Conservation (phyloP, 169 alveolate species). For the Plasmodium vivax region DNA sequence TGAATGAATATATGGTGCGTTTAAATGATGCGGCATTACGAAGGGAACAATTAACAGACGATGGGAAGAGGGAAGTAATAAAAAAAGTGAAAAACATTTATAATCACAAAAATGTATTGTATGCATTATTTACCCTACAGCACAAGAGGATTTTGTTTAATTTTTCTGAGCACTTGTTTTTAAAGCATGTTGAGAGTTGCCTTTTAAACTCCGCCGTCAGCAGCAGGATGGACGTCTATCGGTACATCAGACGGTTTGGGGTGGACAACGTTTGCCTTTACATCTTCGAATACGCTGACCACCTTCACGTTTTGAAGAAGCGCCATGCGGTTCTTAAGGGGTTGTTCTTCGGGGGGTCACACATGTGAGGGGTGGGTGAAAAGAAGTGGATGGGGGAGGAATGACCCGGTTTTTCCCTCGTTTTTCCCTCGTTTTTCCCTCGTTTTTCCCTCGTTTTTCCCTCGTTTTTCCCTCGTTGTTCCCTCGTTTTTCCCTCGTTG, state of each 20-base stretch:
- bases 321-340: constrained; percentile 15
- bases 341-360: neutral
- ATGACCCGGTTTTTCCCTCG: no score
- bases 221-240: constrained; percentile 17
- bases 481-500: no score
- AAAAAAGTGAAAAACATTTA: constrained; percentile 17
- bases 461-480: no score
- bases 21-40: neutral
- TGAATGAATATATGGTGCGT: constrained; percentile 12
- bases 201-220: constrained; percentile 23
- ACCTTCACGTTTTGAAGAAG: constrained; percentile 17
- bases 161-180: constrained; percentile 10
- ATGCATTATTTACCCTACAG: constrained; percentile 41
- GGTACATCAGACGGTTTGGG: constrained; percentile 29
- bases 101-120: constrained; percentile 39
- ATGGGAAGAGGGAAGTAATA: neutral
- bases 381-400: no score
- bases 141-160: constrained; percentile 40
- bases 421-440: no score
- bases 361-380: neutral
- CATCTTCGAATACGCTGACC: constrained; percentile 10
- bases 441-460: no score
- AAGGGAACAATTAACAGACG: neutral
- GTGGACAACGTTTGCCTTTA: constrained; percentile 31
- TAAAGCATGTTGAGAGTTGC: constrained; percentile 21